Evolutionary conservation across 1,139 yeast species (phyloP).

Genomic region (Pichia sp.): DNA sequence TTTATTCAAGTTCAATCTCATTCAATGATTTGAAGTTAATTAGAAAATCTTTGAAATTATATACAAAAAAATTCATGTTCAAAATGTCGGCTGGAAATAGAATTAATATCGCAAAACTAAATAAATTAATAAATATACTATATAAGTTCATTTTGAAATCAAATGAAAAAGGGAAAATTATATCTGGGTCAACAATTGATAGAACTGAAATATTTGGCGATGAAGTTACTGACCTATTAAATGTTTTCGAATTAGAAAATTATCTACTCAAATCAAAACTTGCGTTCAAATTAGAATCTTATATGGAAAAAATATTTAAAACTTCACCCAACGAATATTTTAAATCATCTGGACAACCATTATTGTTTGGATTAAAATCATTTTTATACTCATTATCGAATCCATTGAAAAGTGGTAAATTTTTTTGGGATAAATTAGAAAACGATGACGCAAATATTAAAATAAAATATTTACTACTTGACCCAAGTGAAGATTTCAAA

Average conservation of each 20-base stretch:
- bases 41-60: slow-evolving; percentile 43
- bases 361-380: slow-evolving; percentile 57
- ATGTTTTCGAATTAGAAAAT: slow-evolving; percentile 59
- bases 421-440: slow-evolving; percentile 52
- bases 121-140: slow-evolving; percentile 50
- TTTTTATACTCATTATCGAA: slow-evolving; percentile 64
- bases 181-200: slow-evolving; percentile 50
- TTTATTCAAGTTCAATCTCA: slow-evolving; percentile 60
- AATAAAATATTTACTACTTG: slow-evolving; percentile 68
- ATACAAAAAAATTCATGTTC: slow-evolving; percentile 52
- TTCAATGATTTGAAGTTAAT: slow-evolving; percentile 41
- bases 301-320: slow-evolving; percentile 38
- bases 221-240: slow-evolving; percentile 64
- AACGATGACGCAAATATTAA: slow-evolving; percentile 26
- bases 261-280: slow-evolving; percentile 66
- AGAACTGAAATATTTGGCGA: slow-evolving; percentile 48
- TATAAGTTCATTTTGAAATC: slow-evolving; percentile 38
- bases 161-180: slow-evolving; percentile 28
- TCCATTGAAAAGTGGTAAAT: slow-evolving; percentile 75
- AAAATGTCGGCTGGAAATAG: slow-evolving; percentile 71
- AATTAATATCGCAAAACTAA: slow-evolving; percentile 58
- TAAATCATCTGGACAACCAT: slow-evolving; percentile 39
- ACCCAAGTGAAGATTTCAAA: slow-evolving; percentile 68
- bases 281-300: slow-evolving; percentile 78
- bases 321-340: slow-evolving; percentile 14